phyloP scores from a whole-genome alignment of 139 green algal species.

The Ulvella scutata region DNA sequence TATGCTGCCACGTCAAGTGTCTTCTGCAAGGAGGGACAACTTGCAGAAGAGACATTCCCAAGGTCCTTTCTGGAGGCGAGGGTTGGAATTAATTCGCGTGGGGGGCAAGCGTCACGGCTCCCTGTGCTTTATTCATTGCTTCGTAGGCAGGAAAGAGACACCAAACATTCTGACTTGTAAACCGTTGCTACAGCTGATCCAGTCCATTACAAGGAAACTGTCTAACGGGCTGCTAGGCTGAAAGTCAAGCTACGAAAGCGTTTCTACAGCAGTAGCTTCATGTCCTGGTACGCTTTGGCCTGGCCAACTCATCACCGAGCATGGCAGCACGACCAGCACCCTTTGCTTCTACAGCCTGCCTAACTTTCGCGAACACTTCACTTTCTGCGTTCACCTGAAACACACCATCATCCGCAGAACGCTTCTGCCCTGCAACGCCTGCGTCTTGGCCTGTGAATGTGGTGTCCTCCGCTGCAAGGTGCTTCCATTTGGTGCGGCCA shows the following conservation, averaged over 20 bases:
- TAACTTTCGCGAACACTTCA: not conserved
- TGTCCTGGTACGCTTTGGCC: not conserved
- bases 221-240: no score
- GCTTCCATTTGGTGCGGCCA: constrained; percentile 86
- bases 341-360: not conserved
- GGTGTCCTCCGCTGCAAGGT: constrained; percentile 82
- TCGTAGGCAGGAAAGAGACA: not conserved
- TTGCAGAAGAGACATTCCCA: not conserved
- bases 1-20: not conserved
- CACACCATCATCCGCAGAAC: no score
- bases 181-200: no score
- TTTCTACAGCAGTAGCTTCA: not conserved
- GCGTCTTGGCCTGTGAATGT: no score
- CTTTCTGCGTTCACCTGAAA: no score
- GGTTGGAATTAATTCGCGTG: not conserved
- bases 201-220: no score
- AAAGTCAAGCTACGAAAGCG: no score
- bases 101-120: not conserved
- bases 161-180: no score
- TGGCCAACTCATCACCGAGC: not conserved
- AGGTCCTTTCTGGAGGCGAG: not conserved
- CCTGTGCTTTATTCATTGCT: not conserved
- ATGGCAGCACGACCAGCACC: not conserved
- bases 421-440: no score
- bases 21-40: not conserved